Evolutionary conservation across 2,329 filamentous ascomycete genomes (phyloP).

Genomic region (Elsinoe necatrix): DNA sequence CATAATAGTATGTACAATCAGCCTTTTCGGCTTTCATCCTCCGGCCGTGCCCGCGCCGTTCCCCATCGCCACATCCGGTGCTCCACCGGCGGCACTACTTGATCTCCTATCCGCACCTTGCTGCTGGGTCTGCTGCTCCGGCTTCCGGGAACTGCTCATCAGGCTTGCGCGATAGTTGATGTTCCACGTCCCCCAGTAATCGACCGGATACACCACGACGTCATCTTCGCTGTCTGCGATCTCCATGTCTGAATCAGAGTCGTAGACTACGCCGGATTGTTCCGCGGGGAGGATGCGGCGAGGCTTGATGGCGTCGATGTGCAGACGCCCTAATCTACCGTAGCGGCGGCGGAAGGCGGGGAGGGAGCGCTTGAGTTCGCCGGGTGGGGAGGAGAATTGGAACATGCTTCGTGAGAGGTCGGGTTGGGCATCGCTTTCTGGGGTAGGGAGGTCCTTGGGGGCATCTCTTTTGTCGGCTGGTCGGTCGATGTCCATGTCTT

Average conservation of each 20-base stretch:
- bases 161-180: slow-evolving; percentile 49
- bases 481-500: slow-evolving; percentile 21
- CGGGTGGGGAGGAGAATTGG: slow-evolving; percentile 20
- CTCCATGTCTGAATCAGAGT: slow-evolving; percentile 52
- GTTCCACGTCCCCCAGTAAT: slow-evolving; percentile 54
- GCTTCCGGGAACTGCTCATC: slow-evolving; percentile 24
- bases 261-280: slow-evolving; percentile 48
- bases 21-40: background rate
- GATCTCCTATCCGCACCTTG: slow-evolving; percentile 15
- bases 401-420: slow-evolving; percentile 22
- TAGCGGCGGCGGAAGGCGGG: slow-evolving; percentile 75
- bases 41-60: slow-evolving; percentile 18
- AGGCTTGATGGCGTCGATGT: slow-evolving; percentile 59
- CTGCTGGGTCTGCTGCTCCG: slow-evolving; percentile 14
- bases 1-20: slow-evolving; percentile 12
- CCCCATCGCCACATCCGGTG: slow-evolving; percentile 17
- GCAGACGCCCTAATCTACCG: slow-evolving; percentile 73
- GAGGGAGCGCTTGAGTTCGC: slow-evolving; percentile 16
- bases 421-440: slow-evolving; percentile 20
- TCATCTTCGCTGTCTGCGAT: slow-evolving; percentile 72
- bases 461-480: slow-evolving; percentile 21
- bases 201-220: slow-evolving; percentile 63
- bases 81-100: slow-evolving; percentile 13
- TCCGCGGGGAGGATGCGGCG: slow-evolving; percentile 21
- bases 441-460: slow-evolving; percentile 19